Base-by-base conservation (phyloP, 768 basidiomycete genomes). In the Stropharia rugosoannulata region DNA sequence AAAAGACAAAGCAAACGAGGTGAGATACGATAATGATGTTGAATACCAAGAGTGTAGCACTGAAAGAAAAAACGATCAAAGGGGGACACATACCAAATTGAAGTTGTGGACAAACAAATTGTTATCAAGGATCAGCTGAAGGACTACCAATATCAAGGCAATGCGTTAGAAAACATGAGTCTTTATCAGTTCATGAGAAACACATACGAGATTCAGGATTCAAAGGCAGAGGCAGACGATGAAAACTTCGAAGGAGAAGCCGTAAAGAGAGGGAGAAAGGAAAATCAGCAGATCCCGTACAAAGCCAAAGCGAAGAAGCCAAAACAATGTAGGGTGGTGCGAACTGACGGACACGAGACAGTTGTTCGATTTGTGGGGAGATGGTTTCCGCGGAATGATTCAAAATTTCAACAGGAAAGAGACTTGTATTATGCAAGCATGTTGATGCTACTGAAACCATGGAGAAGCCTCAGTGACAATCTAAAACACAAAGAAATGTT, bases 391-490 rank as follows among this genome's bases (percentile, higher is more conserved):
- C 43, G 66, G 0, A 32, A 37, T 1, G 63, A 73, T 37, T 59
- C n/a, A 2, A 15, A 27, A n/a, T 12, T 5, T 1, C 37, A 56
- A 8, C 49, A 19, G 7, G 52, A 51, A 9, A 36, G 9, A 9
- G 51, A 64, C 2, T 45, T 74, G 58, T 73, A 74, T 38, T 59
- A 49, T 22, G 72, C 72, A 1, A 59, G 36, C 0, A 73, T 76
- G 55, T 61, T 79, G 0, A 8, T 62, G 11, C 51, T 79, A 0
- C 56, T 76, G 0, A 68, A 66, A 38, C 77, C 74, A 1, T 78
- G 74, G 77, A 22, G 59, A n/a, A n/a, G n/a, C n/a, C n/a, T n/a
- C n/a, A n/a, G n/a, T n/a, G n/a, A n/a, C n/a, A n/a, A n/a, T n/a
- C n/a, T n/a, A n/a, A n/a, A n/a, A n/a, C n/a, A n/a, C n/a, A n/a